Conservation (phyloP, 306 rosid genomes). For the Gleditsia sinensis region DNA sequence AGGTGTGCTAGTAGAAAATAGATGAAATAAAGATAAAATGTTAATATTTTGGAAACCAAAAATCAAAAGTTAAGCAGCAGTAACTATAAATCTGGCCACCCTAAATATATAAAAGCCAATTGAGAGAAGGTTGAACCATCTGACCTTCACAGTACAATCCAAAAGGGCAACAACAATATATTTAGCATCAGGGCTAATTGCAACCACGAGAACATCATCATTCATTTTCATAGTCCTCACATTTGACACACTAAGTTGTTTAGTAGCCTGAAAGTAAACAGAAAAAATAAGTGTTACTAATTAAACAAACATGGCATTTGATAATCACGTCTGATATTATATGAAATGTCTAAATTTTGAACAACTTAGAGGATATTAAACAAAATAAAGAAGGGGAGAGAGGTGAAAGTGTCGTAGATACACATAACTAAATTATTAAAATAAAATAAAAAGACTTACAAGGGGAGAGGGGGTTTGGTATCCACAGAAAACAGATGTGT, state of each 20-base stretch:
- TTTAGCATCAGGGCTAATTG: conserved; percentile 89
- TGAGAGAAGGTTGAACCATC: conserved; percentile 29
- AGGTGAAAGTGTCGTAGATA: neutral
- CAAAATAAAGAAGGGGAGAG: neutral
- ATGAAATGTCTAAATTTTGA: conserved; percentile 7
- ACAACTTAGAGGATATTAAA: neutral
- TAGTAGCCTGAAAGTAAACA: conserved; percentile 60
- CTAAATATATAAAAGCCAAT: conserved; percentile 22
- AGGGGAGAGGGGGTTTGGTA: neutral
- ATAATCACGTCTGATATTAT: neutral
- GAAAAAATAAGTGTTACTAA: conserved; percentile 24
- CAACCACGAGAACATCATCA: conserved; percentile 80
- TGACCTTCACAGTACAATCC: conserved; percentile 87
- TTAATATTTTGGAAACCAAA: neutral
- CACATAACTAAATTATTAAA: neutral
- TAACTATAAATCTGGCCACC: conserved; percentile 7
- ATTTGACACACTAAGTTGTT: conserved; percentile 63
- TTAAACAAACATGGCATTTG: conserved; percentile 17
- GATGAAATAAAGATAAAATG: conserved; percentile 8
- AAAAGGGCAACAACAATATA: conserved; percentile 82
- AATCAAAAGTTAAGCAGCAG: neutral
- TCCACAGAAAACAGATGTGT: neutral
- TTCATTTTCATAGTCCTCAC: conserved; percentile 82
- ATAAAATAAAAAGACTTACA: neutral
- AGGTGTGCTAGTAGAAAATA: neutral